These are phyloP conservation scores for Theobroma cacao DNA, from an alignment of 345 rosid species.

Conservation along the genomic window DNA sequence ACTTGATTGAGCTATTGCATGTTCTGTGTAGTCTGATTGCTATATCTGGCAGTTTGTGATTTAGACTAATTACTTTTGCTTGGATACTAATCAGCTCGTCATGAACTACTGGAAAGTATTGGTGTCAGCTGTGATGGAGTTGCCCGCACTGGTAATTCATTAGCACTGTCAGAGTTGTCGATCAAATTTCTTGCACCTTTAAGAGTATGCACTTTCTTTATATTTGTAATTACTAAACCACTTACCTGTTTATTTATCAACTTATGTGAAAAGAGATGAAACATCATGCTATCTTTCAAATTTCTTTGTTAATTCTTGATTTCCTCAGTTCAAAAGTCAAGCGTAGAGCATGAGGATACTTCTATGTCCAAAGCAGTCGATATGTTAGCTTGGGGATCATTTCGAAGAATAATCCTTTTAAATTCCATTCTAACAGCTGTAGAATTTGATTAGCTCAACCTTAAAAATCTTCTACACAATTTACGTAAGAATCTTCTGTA, in stretches of 20 bases:
- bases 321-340: background rate
- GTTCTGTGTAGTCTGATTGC: background rate
- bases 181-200: constrained; percentile 78
- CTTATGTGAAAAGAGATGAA: background rate
- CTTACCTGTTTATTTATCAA: background rate
- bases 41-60: background rate
- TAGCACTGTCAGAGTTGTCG: constrained; percentile 69
- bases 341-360: background rate
- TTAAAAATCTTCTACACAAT: background rate
- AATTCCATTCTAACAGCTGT: background rate
- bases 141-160: constrained; percentile 67
- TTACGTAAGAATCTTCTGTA: background rate
- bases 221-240: background rate
- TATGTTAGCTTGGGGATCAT: background rate
- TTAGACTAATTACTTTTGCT: background rate
- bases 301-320: background rate
- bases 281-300: background rate
- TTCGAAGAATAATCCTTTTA: background rate
- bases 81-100: constrained; percentile 51
- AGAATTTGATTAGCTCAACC: background rate
- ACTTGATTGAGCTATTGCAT: background rate
- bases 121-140: constrained; percentile 69
- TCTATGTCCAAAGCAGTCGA: background rate
- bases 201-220: constrained; percentile 41
- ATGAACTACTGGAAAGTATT: constrained; percentile 67